Conservation (phyloP, 108 stramenopile species). For the Nitzschia sp. region DNA sequence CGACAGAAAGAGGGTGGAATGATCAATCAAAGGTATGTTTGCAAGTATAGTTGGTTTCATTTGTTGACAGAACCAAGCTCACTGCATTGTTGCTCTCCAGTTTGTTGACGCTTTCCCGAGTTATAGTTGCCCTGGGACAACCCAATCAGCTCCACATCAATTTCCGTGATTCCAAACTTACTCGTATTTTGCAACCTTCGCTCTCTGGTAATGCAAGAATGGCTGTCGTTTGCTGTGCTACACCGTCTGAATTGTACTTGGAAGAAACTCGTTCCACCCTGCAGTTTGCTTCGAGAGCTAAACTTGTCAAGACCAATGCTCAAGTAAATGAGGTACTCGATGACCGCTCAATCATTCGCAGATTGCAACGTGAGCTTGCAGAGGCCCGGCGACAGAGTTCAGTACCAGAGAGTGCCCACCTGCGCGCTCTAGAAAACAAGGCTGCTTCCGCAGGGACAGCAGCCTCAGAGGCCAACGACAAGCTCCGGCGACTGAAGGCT, state of each 20-base stretch:
- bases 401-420: conserved; percentile 45
- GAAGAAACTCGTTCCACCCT: conserved; percentile 98
- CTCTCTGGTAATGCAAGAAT: conserved; percentile 84
- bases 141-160: conserved; percentile 93
- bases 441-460: conserved; percentile 64
- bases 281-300: conserved; percentile 97
- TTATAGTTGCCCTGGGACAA: conserved; percentile 95
- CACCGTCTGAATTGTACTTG: conserved; percentile 96
- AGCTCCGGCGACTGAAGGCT: conserved; percentile 69
- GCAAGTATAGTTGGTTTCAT: not conserved
- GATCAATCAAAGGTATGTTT: conserved; percentile 87
- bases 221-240: conserved; percentile 86
- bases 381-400: conserved; percentile 87
- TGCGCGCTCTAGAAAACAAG: conserved; percentile 50
- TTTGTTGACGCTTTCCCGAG: conserved; percentile 96
- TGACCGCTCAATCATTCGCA: conserved; percentile 57
- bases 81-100: conserved; percentile 48
- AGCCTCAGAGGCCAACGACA: conserved; percentile 66
- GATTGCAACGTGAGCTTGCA: conserved; percentile 94
- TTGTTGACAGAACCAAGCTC: not conserved
- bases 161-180: conserved; percentile 98
- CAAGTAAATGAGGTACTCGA: conserved; percentile 94
- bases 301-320: conserved; percentile 99
- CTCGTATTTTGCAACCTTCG: conserved; percentile 96
- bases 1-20: conserved; percentile 97